These are phyloP conservation scores for Allantophomopsis cytisporea DNA, from an alignment of 2,329 filamentous ascomycete genomes.

Conservation along the genomic window DNA sequence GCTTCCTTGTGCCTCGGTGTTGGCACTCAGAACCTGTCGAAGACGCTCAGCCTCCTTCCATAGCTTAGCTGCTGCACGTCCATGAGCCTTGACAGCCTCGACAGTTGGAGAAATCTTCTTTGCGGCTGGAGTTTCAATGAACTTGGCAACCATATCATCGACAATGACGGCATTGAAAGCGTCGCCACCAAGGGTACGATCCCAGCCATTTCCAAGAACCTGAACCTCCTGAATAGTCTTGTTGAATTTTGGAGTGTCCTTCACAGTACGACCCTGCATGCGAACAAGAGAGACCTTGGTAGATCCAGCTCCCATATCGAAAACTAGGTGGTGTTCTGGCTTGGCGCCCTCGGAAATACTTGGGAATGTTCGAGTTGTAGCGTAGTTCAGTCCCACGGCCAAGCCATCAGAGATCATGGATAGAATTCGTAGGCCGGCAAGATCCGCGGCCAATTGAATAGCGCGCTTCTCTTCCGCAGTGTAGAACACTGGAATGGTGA, in stretches of 20 bases:
- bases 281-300: constrained; percentile 80
- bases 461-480: constrained; percentile 83
- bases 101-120: constrained; percentile 49
- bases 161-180: constrained; percentile 77
- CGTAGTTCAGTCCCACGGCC: constrained; percentile 90
- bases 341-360: constrained; percentile 70
- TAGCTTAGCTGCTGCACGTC: constrained; percentile 78
- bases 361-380: constrained; percentile 80
- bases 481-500: constrained; percentile 85
- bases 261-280: constrained; percentile 80
- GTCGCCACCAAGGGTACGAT: constrained; percentile 81
- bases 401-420: constrained; percentile 79
- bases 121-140: constrained; percentile 55
- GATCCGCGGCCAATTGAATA: constrained; percentile 67
- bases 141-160: constrained; percentile 74
- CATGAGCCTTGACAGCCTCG: constrained; percentile 57
- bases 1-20: constrained; percentile 63
- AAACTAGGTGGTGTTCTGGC: constrained; percentile 85
- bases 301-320: constrained; percentile 95
- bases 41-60: constrained; percentile 82
- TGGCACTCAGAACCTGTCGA: constrained; percentile 86
- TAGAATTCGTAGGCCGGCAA: constrained; percentile 79
- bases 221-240: constrained; percentile 96
- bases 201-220: constrained; percentile 77
- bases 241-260: constrained; percentile 86